Base-by-base conservation (phyloP, 805 yeast species). In the Ogataea methylovora region DNA sequence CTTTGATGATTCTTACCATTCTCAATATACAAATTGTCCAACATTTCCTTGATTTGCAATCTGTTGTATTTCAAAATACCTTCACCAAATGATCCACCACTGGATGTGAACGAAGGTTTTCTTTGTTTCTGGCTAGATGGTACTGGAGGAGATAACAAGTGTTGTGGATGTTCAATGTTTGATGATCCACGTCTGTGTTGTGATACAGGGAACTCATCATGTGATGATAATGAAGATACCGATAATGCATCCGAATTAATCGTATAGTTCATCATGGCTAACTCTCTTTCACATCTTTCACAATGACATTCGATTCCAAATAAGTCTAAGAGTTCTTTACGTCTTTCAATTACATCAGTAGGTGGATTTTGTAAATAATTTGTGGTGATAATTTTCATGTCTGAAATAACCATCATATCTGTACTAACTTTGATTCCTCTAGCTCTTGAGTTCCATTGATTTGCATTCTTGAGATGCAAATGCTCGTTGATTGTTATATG, bases 1-100 rank as follows among this genome's bases (percentile, higher is more conserved):
- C n/a, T n/a, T n/a, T n/a, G n/a, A 11, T 27, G 6, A 4, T 16
- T 18, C 10, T 18, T 20, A n/a, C 18, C 4, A 12, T 29, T 19
- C 8, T 37, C 37, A 4, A 44, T 20, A 4, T 54, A 35, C 44
- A 54, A 36, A n/a, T 42, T 41, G 25, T 46, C 42, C 14, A 56
- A 33, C 61, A 56, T 56, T 32, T 53, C 59, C 14, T 58, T 37
- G 15, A 56, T 54, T 37, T 56, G 61, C 21, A 45, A 47, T 22
- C 61, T 40, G 34, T 48, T 54, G 36, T 51, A 56, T 38, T 54
- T 56, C 27, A 56, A 53, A 17, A 56, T 56, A 5, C 61, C 61
- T 35, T 56, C 61, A 14, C 61, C 61, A 37, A 56, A 56, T 11
- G 60, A 56, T 13, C 51, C 49, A 19, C 61, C 61, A 1, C 59